phyloP scores from a whole-genome alignment of 192 early-diverging fungal species.

The Backusella morwellensis region DNA sequence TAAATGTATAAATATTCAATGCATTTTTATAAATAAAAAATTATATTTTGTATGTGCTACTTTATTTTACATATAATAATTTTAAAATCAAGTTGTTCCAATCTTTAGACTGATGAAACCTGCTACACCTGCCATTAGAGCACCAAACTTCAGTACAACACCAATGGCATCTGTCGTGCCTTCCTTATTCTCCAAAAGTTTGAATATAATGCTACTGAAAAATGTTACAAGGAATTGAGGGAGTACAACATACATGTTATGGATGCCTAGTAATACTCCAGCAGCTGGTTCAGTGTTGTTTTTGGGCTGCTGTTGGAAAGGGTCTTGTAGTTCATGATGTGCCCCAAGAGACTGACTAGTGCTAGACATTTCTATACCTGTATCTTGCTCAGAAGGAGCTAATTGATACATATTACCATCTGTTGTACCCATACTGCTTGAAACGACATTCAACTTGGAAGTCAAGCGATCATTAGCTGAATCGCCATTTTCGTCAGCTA shows the following conservation, averaged over 20 bases:
- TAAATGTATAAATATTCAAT: too few relatives aligned
- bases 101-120: slow-evolving; percentile 27
- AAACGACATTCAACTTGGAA: not conserved
- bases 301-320: not conserved
- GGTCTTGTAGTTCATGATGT: not conserved
- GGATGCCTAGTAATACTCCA: slow-evolving; percentile 84
- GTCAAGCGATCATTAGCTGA: not conserved
- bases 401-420: not conserved
- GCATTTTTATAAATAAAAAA: too few relatives aligned
- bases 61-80: not conserved
- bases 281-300: slow-evolving; percentile 44
- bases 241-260: slow-evolving; percentile 92
- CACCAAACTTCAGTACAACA: slow-evolving; percentile 53
- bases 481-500: not conserved
- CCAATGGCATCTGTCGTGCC: slow-evolving; percentile 48
- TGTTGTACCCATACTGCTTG: not conserved
- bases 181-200: slow-evolving; percentile 54
- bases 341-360: not conserved
- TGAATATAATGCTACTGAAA: slow-evolving; percentile 81
- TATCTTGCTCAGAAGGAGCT: not conserved
- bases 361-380: slow-evolving; percentile 4
- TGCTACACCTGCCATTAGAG: slow-evolving; percentile 53
- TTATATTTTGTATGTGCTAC: too few relatives aligned
- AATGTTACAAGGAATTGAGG: slow-evolving; percentile 92
- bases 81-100: not conserved